These are phyloP conservation scores for Macrophomina tecta DNA, from an alignment of 2,329 filamentous ascomycete genomes.

Conservation along the genomic window DNA sequence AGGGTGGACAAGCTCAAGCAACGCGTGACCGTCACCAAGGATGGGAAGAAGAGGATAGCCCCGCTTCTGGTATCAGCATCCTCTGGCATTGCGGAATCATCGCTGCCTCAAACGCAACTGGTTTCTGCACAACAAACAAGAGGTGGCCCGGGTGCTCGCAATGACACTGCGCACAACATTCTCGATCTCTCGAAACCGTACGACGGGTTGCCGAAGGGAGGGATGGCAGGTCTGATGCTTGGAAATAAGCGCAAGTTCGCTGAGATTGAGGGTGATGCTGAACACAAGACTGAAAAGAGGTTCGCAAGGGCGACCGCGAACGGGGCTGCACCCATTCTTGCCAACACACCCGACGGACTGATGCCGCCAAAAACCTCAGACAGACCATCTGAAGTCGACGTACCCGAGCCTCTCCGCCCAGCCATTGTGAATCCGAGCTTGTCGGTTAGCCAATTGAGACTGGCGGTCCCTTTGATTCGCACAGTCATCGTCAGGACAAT, in stretches of 20 bases:
- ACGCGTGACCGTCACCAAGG: slow-evolving; percentile 91
- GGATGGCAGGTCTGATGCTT: slow-evolving; percentile 81
- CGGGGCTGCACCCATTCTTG: slow-evolving; percentile 75
- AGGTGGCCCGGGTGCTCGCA: slow-evolving; percentile 57
- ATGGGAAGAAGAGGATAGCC: slow-evolving; percentile 94
- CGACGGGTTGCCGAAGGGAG: slow-evolving; percentile 89
- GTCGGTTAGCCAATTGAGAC: slow-evolving; percentile 78
- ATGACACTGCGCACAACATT: slow-evolving; percentile 78
- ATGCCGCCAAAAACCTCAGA: slow-evolving; percentile 73
- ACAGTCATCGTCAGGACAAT: slow-evolving; percentile 82
- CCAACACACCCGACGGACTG: slow-evolving; percentile 77
- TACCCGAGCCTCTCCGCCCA: slow-evolving; percentile 83
- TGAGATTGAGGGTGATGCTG: slow-evolving; percentile 76
- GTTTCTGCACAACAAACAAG: slow-evolving; percentile 76
- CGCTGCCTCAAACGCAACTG: slow-evolving; percentile 84
- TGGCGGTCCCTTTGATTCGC: slow-evolving; percentile 87
- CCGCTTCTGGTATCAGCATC: slow-evolving; percentile 86
- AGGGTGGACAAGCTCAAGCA: slow-evolving; percentile 79
- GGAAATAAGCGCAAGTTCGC: slow-evolving; percentile 91
- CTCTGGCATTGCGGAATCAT: slow-evolving; percentile 84
- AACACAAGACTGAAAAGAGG: slow-evolving; percentile 65
- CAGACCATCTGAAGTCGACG: slow-evolving; percentile 67
- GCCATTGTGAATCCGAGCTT: slow-evolving; percentile 85
- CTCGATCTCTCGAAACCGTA: slow-evolving; percentile 93
- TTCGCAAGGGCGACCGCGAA: slow-evolving; percentile 64